Evolutionary conservation across 2,329 filamentous ascomycete species (phyloP).

Genomic region (Nemania diffusa): DNA sequence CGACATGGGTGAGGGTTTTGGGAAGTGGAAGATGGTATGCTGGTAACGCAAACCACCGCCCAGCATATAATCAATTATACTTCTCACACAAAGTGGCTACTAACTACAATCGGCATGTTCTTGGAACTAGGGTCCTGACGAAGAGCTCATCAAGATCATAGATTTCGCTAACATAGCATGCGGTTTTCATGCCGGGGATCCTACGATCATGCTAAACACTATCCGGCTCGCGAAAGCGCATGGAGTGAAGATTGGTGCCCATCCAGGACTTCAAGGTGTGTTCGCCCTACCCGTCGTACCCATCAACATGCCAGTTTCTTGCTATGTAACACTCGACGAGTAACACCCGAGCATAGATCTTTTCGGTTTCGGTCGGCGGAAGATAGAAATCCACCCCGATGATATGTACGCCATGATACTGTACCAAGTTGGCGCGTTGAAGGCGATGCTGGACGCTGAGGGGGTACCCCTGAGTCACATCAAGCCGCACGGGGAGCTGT

Average conservation of each 20-base stretch:
- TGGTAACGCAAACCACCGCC: background rate
- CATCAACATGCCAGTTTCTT: background rate
- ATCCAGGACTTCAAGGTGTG: conserved; percentile 20
- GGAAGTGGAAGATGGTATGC: conserved; percentile 27
- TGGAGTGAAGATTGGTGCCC: conserved; percentile 18
- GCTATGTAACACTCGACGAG: background rate
- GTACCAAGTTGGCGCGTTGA: conserved; percentile 19
- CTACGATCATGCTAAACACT: conserved; percentile 17
- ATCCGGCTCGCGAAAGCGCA: conserved; percentile 18
- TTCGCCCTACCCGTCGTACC: background rate
- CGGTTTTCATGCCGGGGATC: conserved; percentile 22
- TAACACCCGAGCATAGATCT: background rate
- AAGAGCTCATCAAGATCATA: conserved; percentile 20
- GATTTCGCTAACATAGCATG: conserved; percentile 23
- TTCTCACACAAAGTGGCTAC: background rate
- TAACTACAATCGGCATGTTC: background rate
- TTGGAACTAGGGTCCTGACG: conserved; percentile 12
- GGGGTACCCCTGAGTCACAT: conserved; percentile 18
- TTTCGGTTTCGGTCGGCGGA: conserved; percentile 19
- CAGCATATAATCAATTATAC: background rate
- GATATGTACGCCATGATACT: conserved; percentile 27
- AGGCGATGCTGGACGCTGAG: conserved; percentile 20
- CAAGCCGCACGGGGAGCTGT: conserved; percentile 17
- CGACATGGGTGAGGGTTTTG: conserved; percentile 25
- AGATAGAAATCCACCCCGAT: conserved; percentile 19